A percentile compares a stretch with the other conserved stretches of the same genome.
phyloP scores from a whole-genome alignment of 2,329 filamentous ascomycete genomes.

The Sphaerulina musiva region DNA sequence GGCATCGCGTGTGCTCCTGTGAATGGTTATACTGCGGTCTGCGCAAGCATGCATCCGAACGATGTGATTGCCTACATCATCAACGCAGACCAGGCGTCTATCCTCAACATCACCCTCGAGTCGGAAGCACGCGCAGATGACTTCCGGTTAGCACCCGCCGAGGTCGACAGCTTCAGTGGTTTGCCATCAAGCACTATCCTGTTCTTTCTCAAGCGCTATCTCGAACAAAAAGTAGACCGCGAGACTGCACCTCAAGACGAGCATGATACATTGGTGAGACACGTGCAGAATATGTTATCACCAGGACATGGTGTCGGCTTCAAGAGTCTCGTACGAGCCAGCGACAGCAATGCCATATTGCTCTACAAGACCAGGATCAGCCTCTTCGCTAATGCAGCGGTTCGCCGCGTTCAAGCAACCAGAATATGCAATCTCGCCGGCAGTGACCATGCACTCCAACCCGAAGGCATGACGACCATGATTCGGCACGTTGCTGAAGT shows the following conservation, averaged over 20 bases:
- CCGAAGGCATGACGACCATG: not conserved
- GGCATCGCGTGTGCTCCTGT: slow-evolving; percentile 46
- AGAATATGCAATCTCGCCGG: slow-evolving; percentile 3
- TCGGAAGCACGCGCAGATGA: not conserved
- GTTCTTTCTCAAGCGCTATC: slow-evolving; percentile 3
- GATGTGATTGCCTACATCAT: slow-evolving; percentile 53
- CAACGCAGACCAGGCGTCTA: slow-evolving; percentile 37
- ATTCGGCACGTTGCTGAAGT: slow-evolving; percentile 1
- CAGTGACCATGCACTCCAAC: not conserved
- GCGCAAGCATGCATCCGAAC: slow-evolving; percentile 49
- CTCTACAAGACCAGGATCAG: not conserved
- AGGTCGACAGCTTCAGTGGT: not conserved
- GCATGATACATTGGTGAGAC: not conserved
- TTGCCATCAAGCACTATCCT: slow-evolving; percentile 4
- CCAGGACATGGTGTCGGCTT: not conserved
- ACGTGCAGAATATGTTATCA: not conserved
- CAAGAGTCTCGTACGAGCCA: not conserved
- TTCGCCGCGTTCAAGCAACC: slow-evolving; percentile 2
- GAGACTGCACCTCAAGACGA: not conserved
- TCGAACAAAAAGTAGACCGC: not conserved
- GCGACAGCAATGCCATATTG: not conserved
- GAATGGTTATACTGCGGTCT: slow-evolving; percentile 44
- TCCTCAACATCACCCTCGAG: slow-evolving; percentile 12
- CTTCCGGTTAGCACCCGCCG: not conserved
- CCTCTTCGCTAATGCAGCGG: not conserved